A percentile compares a stretch with the other conserved stretches of the same genome.
phyloP scores from a whole-genome alignment of 352 stramenopile species.

The Aphanomyces stellatus region DNA sequence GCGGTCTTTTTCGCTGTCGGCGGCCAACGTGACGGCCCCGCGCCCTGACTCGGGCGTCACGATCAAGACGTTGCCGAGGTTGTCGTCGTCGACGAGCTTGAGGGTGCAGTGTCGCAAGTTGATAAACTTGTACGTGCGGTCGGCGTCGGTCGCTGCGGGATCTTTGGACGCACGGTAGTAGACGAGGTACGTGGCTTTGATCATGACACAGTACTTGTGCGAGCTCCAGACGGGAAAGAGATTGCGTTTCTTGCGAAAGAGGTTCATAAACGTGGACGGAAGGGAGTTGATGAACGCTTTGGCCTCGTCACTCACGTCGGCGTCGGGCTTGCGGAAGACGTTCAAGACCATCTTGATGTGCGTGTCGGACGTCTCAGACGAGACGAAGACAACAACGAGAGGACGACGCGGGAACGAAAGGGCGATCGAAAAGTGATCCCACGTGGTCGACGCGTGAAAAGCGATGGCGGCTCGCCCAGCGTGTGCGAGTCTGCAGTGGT shows the following conservation, averaged over 20 bases:
- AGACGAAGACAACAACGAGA: too few species aligned
- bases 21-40: conserved; percentile 60
- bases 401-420: too few species aligned
- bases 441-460: too few species aligned
- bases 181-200: conserved; percentile 80
- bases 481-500: too few species aligned
- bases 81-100: conserved; percentile 66
- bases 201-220: conserved; percentile 79
- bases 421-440: too few species aligned
- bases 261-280: conserved; percentile 68
- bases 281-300: conserved; percentile 81
- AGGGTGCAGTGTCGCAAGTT: conserved; percentile 70
- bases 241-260: conserved; percentile 79
- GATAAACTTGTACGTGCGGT: conserved; percentile 55
- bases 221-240: conserved; percentile 75
- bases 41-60: conserved; percentile 60
- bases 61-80: conserved; percentile 59
- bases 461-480: neutral
- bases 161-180: conserved; percentile 68
- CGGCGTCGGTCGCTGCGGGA: conserved; percentile 23
- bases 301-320: conserved; percentile 59
- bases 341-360: conserved; percentile 35
- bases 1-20: conserved; percentile 77
- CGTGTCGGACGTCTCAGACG: neutral
- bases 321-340: conserved; percentile 66